A percentile compares a stretch with the other conserved stretches of the same genome.
phyloP scores from a whole-genome alignment of 2,329 filamentous ascomycete genomes.

The Cordyceps cicadae region DNA sequence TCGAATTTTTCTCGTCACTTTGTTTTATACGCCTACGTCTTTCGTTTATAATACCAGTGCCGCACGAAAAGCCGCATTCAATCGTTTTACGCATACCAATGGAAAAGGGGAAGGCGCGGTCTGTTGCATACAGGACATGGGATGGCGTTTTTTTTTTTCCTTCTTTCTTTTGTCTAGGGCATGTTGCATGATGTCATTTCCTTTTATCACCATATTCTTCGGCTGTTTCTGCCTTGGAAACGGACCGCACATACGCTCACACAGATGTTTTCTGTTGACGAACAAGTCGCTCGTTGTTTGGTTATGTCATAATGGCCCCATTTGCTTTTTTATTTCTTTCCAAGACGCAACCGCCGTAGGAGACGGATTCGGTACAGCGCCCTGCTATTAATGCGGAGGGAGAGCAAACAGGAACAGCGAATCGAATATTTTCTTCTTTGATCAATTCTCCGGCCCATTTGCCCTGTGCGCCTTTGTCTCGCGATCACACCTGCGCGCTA shows the following conservation, averaged over 20 bases:
- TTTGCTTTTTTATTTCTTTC: not conserved
- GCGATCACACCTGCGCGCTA: not conserved
- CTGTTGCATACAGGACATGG: conserved; percentile 8
- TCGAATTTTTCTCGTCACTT: not conserved
- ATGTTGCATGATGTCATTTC: not conserved
- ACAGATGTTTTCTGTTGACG: not conserved
- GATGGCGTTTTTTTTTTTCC: not conserved
- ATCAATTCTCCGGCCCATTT: not conserved
- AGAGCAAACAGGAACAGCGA: not conserved
- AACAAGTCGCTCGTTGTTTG: not conserved
- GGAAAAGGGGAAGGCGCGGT: not conserved
- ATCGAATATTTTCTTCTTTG: not conserved
- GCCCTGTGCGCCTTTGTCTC: not conserved
- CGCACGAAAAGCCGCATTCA: conserved; percentile 1
- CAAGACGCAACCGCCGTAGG: not conserved
- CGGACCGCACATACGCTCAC: not conserved
- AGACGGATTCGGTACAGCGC: not conserved
- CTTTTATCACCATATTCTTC: not conserved
- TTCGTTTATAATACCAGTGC: conserved; percentile 7
- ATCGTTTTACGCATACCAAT: conserved; percentile 9
- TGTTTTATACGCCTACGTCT: conserved; percentile 5
- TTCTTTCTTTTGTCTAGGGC: not conserved
- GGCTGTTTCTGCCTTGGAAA: not conserved
- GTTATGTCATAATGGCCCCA: not conserved
- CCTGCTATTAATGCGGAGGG: not conserved